These are phyloP conservation scores for Umbellularia californica DNA, from an alignment of 164 flowering plant genomes.

Conservation along the genomic window DNA sequence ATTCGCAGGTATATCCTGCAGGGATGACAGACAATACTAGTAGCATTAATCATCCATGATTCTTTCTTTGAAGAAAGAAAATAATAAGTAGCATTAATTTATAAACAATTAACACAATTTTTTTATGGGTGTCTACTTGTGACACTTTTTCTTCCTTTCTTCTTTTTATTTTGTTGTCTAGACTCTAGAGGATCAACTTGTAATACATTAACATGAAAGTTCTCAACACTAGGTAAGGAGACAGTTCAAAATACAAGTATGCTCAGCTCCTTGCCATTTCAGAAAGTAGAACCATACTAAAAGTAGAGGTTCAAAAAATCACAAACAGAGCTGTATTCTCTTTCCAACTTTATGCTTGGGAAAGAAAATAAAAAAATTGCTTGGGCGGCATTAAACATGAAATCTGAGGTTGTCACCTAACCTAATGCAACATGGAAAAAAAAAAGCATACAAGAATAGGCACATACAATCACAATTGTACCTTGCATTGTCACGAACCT, in stretches of 20 bases:
- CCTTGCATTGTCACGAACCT: slow-evolving; percentile 98
- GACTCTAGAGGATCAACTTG: background rate
- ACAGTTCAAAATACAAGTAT: too few relatives aligned
- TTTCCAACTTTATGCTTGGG: background rate
- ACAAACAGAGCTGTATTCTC: too few relatives aligned
- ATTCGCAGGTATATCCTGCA: slow-evolving; percentile 87
- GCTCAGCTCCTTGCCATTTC: background rate
- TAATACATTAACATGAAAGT: background rate
- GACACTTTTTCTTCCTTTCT: too few relatives aligned
- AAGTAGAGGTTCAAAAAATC: too few relatives aligned
- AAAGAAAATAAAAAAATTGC: background rate
- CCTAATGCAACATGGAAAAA: background rate
- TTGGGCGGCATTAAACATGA: background rate
- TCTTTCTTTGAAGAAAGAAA: background rate
- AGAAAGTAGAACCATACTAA: background rate
- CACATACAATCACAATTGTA: slow-evolving; percentile 18
- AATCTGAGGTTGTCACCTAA: background rate
- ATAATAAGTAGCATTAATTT: background rate
- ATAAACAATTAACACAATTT: background rate
- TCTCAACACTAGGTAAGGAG: background rate
- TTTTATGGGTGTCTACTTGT: too few relatives aligned
- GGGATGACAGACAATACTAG: background rate
- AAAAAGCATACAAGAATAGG: background rate
- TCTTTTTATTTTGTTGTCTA: background rate
- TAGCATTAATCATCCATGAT: too few relatives aligned